Percentiles rank a stretch among this genome's conserved stretches.
Evolutionary conservation across 1,284 basidiomycete genomes (phyloP).

Genomic region (Sutorius eximius): DNA sequence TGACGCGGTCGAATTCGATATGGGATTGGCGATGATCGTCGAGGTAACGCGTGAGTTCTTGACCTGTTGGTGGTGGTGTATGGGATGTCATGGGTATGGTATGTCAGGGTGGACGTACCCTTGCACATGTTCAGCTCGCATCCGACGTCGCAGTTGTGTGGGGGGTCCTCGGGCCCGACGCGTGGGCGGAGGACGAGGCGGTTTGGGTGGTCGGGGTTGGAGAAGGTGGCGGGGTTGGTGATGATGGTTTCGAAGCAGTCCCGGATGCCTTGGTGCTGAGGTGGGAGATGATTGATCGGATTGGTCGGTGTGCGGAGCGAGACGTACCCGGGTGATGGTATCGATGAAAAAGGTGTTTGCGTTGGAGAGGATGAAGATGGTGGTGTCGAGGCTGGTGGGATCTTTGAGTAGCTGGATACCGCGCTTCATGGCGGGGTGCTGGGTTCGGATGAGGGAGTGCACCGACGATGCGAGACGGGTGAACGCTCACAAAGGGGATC

Average conservation of each 20-base stretch:
- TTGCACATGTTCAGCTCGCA: constrained; percentile 99
- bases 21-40: constrained; percentile 45
- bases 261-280: constrained; percentile 71
- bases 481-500: constrained; percentile 80
- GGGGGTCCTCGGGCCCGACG: constrained; percentile 72
- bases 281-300: too few species aligned
- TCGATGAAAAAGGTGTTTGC: constrained; percentile 91
- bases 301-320: not conserved
- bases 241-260: constrained; percentile 83
- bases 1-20: constrained; percentile 75
- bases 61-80: constrained; percentile 49
- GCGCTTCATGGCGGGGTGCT: constrained; percentile 97
- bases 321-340: constrained; percentile 77
- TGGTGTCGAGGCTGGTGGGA: constrained; percentile 57
- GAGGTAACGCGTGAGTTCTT: constrained; percentile 87
- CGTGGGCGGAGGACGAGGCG: constrained; percentile 78
- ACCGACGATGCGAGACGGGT: not conserved
- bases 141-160: constrained; percentile 85
- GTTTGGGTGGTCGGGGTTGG: constrained; percentile 57
- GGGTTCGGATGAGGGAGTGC: not conserved
- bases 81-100: not conserved
- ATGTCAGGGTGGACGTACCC: constrained; percentile 46
- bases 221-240: constrained; percentile 92
- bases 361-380: constrained; percentile 91
- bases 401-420: constrained; percentile 79